Evolutionary conservation across 179 eudicot species (phyloP).

Genomic region (Beta corolliflora): DNA sequence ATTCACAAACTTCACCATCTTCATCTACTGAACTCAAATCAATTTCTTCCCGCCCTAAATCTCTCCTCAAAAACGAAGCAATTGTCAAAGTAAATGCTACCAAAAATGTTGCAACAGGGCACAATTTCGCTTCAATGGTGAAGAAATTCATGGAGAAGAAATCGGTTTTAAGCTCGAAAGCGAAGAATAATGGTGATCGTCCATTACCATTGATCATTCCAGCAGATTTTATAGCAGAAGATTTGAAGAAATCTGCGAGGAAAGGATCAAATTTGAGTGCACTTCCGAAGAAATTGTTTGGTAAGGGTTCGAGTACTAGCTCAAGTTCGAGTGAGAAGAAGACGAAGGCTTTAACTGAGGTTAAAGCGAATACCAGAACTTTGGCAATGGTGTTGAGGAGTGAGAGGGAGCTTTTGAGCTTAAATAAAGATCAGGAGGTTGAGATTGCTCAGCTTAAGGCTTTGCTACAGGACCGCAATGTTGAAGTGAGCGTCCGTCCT

Average conservation of each 20-base stretch:
- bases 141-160: constrained; percentile 67
- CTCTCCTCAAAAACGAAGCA: constrained; percentile 14
- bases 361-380: constrained; percentile 70
- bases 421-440: constrained; percentile 61
- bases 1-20: constrained; percentile 34
- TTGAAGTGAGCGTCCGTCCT: constrained; percentile 44
- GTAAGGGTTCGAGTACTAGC: constrained; percentile 32
- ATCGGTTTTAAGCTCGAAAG: constrained; percentile 26
- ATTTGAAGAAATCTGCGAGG: constrained; percentile 54
- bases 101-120: constrained; percentile 30
- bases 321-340: constrained; percentile 42
- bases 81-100: constrained; percentile 21
- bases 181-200: constrained; percentile 7
- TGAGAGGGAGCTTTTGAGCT: constrained; percentile 75
- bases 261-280: constrained; percentile 42
- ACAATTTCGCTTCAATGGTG: constrained; percentile 62
- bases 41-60: constrained; percentile 21
- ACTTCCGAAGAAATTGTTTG: constrained; percentile 64
- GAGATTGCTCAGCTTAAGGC: constrained; percentile 53
- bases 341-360: constrained; percentile 61
- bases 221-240: constrained; percentile 57
- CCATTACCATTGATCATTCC: constrained; percentile 42
- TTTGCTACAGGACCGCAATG: constrained; percentile 53
- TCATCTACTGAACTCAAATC: constrained; percentile 28
- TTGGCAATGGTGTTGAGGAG: constrained; percentile 86